Base-by-base conservation (phyloP, 2,329 filamentous ascomycete species). In the Hortaea sp. region DNA sequence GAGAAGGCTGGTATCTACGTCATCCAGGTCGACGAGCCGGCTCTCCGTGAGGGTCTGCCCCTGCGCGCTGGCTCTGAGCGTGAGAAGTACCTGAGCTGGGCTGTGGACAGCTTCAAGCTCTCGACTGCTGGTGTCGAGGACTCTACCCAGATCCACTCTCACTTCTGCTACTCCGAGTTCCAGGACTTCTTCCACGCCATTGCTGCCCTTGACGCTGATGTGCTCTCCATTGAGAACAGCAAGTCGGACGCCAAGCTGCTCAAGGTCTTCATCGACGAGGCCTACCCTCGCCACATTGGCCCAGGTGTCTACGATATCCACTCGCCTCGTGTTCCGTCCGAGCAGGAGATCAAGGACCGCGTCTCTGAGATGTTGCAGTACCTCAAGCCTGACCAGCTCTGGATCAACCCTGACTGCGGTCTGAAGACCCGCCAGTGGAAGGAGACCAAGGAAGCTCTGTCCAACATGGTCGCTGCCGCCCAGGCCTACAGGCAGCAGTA, bases 131-230 rank as follows among this genome's bases (percentile, higher is more conserved):
- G 88, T 69, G 90, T 98, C 52, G 75, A 88, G 74, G 88, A 98
- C 72, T 86, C 84, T 49, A 98, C 92, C 59, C 92, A 98, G 80
- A 95, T 98, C 71, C 92, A 98, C 84, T 95, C 89, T 55, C 92
- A 98, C 79, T 98, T 98, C 86, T 98, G 92, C 74, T 98, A 98
- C 84, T 97, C 92, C 44, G 92, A 98, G 80, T 98, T 98, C 87
- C 92, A 98, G 77, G 92, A 98, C 79, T 98, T 98, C 81, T 98
- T 98, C 88, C 88, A 97, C 75, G 92, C 92, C 74, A 98, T 98
- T 62, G 88, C 92, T 56, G 90, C 92, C 52, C 84, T 98, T 56
- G 92, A 98, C 68, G 90, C 92, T 54, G 92, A 98, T 73, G 92
- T 98, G 54, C 83, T 98, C 64, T 94, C 87, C 66, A 98, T 98